These are phyloP conservation scores for Neospermospora avenae DNA, from an alignment of 2,329 filamentous ascomycete species.

Conservation along the genomic window DNA sequence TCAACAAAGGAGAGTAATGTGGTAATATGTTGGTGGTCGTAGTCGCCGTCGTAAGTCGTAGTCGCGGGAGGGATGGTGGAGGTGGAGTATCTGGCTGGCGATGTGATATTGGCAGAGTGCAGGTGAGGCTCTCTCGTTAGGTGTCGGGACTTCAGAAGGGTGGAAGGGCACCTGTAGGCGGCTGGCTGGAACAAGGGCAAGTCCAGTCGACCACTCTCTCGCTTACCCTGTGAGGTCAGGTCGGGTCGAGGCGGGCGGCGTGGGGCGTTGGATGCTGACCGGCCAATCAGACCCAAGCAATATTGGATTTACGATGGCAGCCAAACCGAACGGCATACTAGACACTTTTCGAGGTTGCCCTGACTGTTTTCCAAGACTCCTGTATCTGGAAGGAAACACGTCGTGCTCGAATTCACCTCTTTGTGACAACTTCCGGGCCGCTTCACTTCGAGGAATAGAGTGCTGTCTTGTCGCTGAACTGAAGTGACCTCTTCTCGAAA, in stretches of 20 bases:
- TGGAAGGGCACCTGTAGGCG: no score
- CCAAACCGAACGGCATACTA: no score
- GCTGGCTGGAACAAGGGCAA: neutral
- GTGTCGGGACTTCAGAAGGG: no score
- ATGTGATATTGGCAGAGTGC: neutral
- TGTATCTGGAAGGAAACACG: neutral
- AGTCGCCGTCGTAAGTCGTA: neutral
- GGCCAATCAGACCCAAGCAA: neutral
- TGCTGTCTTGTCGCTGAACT: neutral
- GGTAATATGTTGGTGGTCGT: slow-evolving; percentile 18
- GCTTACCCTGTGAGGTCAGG: neutral
- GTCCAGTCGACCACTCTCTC: neutral
- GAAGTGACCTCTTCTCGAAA: neutral
- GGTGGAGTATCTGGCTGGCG: neutral
- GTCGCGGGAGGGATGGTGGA: neutral
- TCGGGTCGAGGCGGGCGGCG: neutral
- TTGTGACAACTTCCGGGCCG: no score
- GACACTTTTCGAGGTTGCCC: neutral
- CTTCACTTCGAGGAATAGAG: no score
- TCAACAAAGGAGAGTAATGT: slow-evolving; percentile 19
- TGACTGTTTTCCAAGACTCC: neutral
- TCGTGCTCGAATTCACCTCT: neutral
- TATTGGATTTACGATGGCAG: neutral
- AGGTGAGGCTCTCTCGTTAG: neutral
- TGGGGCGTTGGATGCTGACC: neutral